Evolutionary conservation across 2,329 filamentous ascomycete genomes (phyloP).

Genomic region (Fusarium scirpi): DNA sequence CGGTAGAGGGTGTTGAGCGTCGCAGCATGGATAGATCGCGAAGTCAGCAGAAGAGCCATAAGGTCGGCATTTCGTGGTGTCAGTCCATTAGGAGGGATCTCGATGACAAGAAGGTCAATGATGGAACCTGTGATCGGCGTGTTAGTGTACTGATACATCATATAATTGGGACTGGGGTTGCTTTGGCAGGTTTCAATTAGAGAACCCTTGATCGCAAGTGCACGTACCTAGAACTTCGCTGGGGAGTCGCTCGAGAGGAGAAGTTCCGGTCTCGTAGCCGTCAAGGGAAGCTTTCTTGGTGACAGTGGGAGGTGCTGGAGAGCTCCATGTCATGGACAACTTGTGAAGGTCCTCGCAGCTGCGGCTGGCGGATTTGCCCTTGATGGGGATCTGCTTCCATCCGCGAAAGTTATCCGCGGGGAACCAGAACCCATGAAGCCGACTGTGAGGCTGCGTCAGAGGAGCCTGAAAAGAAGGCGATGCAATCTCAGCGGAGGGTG

Average conservation of each 20-base stretch:
- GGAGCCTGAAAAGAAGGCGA: constrained; percentile 63
- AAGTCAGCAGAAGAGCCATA: constrained; percentile 80
- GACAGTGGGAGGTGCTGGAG: constrained; percentile 51
- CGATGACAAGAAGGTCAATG: constrained; percentile 78
- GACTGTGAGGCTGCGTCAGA: constrained; percentile 66
- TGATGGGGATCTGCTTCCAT: constrained; percentile 72
- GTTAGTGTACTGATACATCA: constrained; percentile 37
- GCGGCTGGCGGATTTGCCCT: constrained; percentile 69
- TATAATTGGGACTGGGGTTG: constrained; percentile 28
- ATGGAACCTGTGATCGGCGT: constrained; percentile 68
- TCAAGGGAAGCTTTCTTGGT: constrained; percentile 44
- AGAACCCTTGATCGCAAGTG: constrained; percentile 3
- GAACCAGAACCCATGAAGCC: constrained; percentile 69
- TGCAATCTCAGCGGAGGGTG: constrained; percentile 56
- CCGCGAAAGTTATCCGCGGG: constrained; percentile 70
- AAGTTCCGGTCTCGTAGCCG: constrained; percentile 58
- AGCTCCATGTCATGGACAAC: constrained; percentile 67
- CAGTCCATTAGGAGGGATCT: constrained; percentile 78
- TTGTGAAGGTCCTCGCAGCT: constrained; percentile 71
- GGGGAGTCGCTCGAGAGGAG: constrained; percentile 75
- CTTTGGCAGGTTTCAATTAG: constrained; percentile 12
- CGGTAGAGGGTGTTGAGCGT: constrained; percentile 81
- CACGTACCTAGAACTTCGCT: constrained; percentile 76
- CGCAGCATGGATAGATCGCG: constrained; percentile 77
- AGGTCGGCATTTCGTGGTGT: constrained; percentile 82